Evolutionary conservation across 441 rosid species (phyloP), one percentile per base, ranked within the genome.

Genomic region (Sinapis alba): DNA sequence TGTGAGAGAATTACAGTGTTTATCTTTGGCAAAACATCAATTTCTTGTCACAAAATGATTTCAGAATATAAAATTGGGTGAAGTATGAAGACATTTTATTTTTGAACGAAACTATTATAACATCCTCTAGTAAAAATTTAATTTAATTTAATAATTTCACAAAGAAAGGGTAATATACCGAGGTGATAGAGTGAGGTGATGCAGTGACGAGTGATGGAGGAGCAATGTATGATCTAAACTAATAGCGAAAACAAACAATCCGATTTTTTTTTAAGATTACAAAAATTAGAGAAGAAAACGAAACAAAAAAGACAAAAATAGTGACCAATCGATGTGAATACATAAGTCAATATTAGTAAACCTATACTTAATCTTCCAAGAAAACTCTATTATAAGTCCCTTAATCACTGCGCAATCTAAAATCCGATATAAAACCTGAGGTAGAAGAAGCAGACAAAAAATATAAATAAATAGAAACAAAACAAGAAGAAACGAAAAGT

Each of bases 281-380:
- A 23, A 57, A 73, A 56, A 32, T 30, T 61, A 68, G 74, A 19
- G 65, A 61, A 62, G 1, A 30, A 43, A 70, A 7, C 15, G 18
- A 8, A 61, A 38, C 6, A 66, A 27, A 20, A 12, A 34, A 7
- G 23, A 23, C 16, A 62, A 56, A 67, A 6, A 3, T 73, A 68
- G 26, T 34, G 51, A 68, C 62, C 51, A 2, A 69, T 69, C 72
- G 51, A 69, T 69, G 21, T 32, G 36, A 68, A 57, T 74, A 32
- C 13, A 57, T 54, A 43, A 63, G 50, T 74, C 58, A 78, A 58
- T 47, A 73, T 73, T 78, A 73, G 78, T 73, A 78, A 73, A 73
- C 62, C 78, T 79, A 79, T 63, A 79, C 78, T 74, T 79, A 79
- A 74, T 72, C 9, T 43, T 79, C 28, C 24, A 50, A 57, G 15